Evolutionary conservation across 768 basidiomycete genomes (phyloP).

Genomic region (Boletus tylopilopsis): DNA sequence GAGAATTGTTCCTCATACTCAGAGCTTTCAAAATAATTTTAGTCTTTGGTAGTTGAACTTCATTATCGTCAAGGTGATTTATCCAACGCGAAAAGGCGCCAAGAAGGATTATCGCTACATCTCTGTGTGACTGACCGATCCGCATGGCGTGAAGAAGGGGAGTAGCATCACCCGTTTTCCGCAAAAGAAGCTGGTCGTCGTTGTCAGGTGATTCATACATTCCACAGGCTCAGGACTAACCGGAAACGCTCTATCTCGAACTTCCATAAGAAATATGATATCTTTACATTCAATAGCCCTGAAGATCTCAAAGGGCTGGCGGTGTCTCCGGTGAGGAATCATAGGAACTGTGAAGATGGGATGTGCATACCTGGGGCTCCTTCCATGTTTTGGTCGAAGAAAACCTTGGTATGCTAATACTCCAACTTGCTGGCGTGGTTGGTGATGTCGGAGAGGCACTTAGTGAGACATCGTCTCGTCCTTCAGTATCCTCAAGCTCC

Average conservation of each 20-base stretch:
- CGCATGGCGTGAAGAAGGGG: slow-evolving; percentile 91
- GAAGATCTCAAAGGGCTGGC: slow-evolving; percentile 63
- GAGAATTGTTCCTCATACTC: slow-evolving; percentile 65
- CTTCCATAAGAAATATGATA: slow-evolving; percentile 77
- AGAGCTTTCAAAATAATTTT: slow-evolving; percentile 73
- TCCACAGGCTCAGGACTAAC: slow-evolving; percentile 39
- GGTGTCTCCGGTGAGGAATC: background rate
- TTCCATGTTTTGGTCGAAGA: slow-evolving; percentile 37
- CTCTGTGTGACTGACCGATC: slow-evolving; percentile 68
- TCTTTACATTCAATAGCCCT: slow-evolving; percentile 84
- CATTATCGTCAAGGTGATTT: slow-evolving; percentile 81
- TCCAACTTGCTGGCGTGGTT: slow-evolving; percentile 12
- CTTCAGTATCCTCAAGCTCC: slow-evolving; percentile 14
- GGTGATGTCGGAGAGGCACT: slow-evolving; percentile 23
- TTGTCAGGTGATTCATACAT: background rate
- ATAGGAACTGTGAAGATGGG: background rate
- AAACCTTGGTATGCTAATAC: slow-evolving; percentile 11
- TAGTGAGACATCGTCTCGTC: slow-evolving; percentile 16
- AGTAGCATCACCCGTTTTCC: slow-evolving; percentile 79
- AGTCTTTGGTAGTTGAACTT: slow-evolving; percentile 65
- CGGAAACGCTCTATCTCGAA: slow-evolving; percentile 75
- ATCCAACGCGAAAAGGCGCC: slow-evolving; percentile 92
- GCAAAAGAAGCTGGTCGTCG: slow-evolving; percentile 61
- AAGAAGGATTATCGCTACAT: slow-evolving; percentile 81
- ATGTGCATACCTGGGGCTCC: slow-evolving; percentile 46